Evolutionary conservation across 1,284 basidiomycete genomes (phyloP).

Genomic region (Heterobasidion occidentale): DNA sequence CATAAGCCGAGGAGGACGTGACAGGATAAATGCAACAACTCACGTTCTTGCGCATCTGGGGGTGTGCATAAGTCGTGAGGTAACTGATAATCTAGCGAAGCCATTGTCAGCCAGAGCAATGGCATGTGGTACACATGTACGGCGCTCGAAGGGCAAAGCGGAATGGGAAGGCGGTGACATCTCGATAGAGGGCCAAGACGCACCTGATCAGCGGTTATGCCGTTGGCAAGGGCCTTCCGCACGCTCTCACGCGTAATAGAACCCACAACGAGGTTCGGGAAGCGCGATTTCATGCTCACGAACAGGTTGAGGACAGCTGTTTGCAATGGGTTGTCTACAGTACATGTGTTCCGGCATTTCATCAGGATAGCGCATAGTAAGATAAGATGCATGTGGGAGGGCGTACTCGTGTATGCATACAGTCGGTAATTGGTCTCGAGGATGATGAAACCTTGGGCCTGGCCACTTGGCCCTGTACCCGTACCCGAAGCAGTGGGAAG

Average conservation of each 20-base stretch:
- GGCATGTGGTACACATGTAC: slow-evolving; percentile 28
- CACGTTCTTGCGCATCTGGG: slow-evolving; percentile 95
- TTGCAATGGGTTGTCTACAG: slow-evolving; percentile 84
- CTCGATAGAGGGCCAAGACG: slow-evolving; percentile 10
- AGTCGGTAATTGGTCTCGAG: slow-evolving; percentile 98
- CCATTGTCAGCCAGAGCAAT: background rate
- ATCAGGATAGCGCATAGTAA: too few relatives aligned
- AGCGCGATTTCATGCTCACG: slow-evolving; percentile 86
- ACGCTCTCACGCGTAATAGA: slow-evolving; percentile 93
- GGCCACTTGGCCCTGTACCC: slow-evolving; percentile 42
- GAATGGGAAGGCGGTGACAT: slow-evolving; percentile 6
- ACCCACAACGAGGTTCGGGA: slow-evolving; percentile 94
- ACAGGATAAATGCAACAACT: slow-evolving; percentile 15
- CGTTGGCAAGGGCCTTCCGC: slow-evolving; percentile 88
- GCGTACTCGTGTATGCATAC: slow-evolving; percentile 92
- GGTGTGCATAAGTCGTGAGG: slow-evolving; percentile 90
- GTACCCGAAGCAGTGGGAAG: slow-evolving; percentile 52
- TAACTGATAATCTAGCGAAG: slow-evolving; percentile 86
- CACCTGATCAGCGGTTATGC: slow-evolving; percentile 95
- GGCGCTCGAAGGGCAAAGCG: background rate
- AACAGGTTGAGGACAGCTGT: slow-evolving; percentile 96
- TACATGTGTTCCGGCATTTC: background rate
- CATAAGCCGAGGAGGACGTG: background rate
- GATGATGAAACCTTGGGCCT: slow-evolving; percentile 84
- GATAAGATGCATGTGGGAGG: too few relatives aligned